A percentile compares a stretch with the other conserved stretches of the same genome.
These are phyloP conservation scores for Eutypa lata DNA, from an alignment of 2,329 filamentous ascomycete species.

Conservation along the genomic window DNA sequence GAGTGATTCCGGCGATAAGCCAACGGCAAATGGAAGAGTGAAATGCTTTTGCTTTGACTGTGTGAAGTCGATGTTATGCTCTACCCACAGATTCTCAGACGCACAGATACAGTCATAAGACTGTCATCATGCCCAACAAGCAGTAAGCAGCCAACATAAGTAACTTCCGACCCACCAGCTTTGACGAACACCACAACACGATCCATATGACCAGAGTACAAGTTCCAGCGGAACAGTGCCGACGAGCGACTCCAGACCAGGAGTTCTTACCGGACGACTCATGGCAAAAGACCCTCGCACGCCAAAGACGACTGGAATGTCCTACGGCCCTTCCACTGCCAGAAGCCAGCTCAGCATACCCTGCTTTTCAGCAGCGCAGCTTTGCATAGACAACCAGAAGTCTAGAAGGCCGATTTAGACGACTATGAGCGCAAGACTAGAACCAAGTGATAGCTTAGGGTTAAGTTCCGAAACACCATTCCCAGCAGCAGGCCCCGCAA, in stretches of 20 bases:
- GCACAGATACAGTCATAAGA: conserved; percentile 19
- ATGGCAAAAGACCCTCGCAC: conserved; percentile 64
- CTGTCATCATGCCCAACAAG: conserved; percentile 18
- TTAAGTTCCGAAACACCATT: conserved; percentile 85
- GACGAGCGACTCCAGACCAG: conserved; percentile 72
- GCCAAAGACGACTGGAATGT: conserved; percentile 56
- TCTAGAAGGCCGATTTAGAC: conserved; percentile 68
- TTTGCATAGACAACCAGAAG: conserved; percentile 29
- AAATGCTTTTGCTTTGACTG: conserved; percentile 43
- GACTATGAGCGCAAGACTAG: conserved; percentile 71
- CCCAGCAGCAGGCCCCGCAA: conserved; percentile 39
- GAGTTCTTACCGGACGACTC: conserved; percentile 76
- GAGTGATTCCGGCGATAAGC: conserved; percentile 43
- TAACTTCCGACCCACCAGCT: conserved; percentile 25
- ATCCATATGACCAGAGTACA: conserved; percentile 47
- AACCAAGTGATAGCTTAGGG: conserved; percentile 82
- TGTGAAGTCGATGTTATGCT: conserved; percentile 45
- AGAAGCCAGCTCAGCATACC: conserved; percentile 30
- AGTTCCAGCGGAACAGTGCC: conserved; percentile 63
- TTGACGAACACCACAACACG: conserved; percentile 22
- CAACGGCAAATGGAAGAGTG: conserved; percentile 18
- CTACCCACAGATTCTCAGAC: conserved; percentile 36
- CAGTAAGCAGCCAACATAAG: conserved; percentile 19
- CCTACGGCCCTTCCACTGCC: conserved; percentile 47
- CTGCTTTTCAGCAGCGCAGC: conserved; percentile 52